These are phyloP conservation scores for Colletotrichum chrysophilum DNA, from an alignment of 2,329 filamentous ascomycete species.

Conservation along the genomic window DNA sequence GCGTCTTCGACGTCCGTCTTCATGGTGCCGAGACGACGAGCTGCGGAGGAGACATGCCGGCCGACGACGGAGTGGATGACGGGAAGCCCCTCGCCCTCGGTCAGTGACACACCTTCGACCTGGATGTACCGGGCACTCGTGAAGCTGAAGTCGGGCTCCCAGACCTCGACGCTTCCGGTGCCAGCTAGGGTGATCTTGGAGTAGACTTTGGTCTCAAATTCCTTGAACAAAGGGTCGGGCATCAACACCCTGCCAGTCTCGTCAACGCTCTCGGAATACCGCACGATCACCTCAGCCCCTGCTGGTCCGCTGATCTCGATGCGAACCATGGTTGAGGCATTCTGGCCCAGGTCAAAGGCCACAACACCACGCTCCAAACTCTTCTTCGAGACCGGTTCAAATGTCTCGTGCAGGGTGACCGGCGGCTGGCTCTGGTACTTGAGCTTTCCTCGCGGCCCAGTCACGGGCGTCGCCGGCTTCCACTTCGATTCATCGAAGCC, in stretches of 20 bases:
- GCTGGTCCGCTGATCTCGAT: slow-evolving; percentile 23
- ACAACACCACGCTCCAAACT: slow-evolving; percentile 23
- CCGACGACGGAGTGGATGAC: slow-evolving; percentile 37
- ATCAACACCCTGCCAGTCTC: slow-evolving; percentile 37
- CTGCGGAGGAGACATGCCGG: slow-evolving; percentile 43
- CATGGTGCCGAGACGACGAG: slow-evolving; percentile 38
- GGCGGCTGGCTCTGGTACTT: slow-evolving; percentile 44
- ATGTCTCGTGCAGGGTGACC: slow-evolving; percentile 39
- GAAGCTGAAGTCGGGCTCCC: slow-evolving; percentile 46
- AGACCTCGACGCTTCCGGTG: slow-evolving; percentile 30
- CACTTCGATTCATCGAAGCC: slow-evolving; percentile 30
- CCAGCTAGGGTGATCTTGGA: slow-evolving; percentile 40
- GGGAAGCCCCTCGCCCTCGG: slow-evolving; percentile 30
- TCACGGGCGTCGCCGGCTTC: slow-evolving; percentile 39
- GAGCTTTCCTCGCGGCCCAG: slow-evolving; percentile 41
- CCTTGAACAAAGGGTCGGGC: slow-evolving; percentile 43
- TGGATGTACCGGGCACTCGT: slow-evolving; percentile 47
- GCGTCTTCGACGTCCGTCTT: slow-evolving; percentile 45
- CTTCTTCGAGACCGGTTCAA: slow-evolving; percentile 30
- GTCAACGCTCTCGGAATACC: slow-evolving; percentile 29
- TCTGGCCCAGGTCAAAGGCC: slow-evolving; percentile 28
- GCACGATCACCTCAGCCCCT: slow-evolving; percentile 23
- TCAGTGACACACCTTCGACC: slow-evolving; percentile 39
- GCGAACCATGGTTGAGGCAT: slow-evolving; percentile 28
- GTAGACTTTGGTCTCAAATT: slow-evolving; percentile 37